phyloP scores from a whole-genome alignment of 345 rosid species.

The Gossypium herbaceum region DNA sequence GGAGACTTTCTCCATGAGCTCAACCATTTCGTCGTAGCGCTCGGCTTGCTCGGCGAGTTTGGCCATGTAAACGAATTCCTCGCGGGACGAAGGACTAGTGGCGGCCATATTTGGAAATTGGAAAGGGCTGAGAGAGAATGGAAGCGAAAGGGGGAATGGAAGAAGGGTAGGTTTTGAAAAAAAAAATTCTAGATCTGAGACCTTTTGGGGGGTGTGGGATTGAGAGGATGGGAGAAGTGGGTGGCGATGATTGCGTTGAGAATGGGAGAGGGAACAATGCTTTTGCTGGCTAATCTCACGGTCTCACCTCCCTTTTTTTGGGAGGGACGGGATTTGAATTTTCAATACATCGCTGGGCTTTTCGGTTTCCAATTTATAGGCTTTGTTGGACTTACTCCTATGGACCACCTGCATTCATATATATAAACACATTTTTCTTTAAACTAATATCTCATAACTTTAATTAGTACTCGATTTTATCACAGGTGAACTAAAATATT shows the following conservation, averaged over 20 bases:
- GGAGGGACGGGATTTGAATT: background rate
- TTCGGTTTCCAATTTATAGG: too few species aligned
- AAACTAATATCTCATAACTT: too few species aligned
- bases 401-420: too few species aligned
- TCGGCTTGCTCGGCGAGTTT: background rate
- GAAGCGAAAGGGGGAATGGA: background rate
- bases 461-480: too few species aligned
- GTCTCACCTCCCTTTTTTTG: background rate
- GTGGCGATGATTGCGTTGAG: background rate
- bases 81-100: background rate
- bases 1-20: background rate
- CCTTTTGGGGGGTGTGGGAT: background rate
- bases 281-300: background rate
- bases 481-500: too few species aligned
- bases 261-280: constrained; percentile 11
- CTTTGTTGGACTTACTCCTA: too few species aligned
- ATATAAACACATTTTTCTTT: too few species aligned
- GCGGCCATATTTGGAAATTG: background rate
- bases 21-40: background rate
- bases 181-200: background rate
- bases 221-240: background rate
- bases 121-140: background rate
- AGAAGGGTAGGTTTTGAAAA: background rate
- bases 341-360: too few species aligned
- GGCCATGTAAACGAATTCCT: background rate